phyloP scores from a whole-genome alignment of 176 grass and related monocot species.

The Rhynchospora pubera region DNA sequence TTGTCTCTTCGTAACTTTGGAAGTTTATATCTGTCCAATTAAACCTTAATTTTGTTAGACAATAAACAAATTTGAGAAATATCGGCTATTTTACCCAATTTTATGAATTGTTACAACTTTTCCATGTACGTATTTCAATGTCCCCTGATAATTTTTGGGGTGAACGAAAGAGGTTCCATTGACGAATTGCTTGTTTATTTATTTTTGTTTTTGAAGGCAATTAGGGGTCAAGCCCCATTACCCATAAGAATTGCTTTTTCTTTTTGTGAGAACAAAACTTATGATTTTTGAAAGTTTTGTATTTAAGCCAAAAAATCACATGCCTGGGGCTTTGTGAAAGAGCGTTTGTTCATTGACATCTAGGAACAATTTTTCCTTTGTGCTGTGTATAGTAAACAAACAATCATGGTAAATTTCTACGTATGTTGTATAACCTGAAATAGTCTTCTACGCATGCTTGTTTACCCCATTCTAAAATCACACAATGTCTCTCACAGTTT shows the following conservation, averaged over 20 bases:
- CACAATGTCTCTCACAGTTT: not conserved
- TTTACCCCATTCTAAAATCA: not conserved
- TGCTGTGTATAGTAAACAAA: not conserved
- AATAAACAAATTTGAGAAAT: not conserved
- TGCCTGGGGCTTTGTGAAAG: not conserved
- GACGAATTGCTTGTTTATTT: not conserved
- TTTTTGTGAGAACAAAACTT: not conserved
- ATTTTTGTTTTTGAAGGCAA: no score
- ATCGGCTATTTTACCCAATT: not conserved
- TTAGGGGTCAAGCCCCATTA: no score
- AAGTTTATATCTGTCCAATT: not conserved
- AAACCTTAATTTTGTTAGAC: not conserved
- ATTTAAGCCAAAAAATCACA: not conserved
- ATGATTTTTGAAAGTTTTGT: not conserved
- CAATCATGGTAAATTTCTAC: not conserved
- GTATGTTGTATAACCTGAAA: not conserved
- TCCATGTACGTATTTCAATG: not conserved
- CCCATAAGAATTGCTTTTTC: no score
- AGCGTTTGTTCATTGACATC: not conserved
- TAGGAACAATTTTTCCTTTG: not conserved
- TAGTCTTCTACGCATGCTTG: not conserved
- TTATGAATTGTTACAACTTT: constrained; percentile 30
- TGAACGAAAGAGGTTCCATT: not conserved
- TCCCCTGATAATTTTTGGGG: not conserved
- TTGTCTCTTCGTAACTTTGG: not conserved